These are phyloP conservation scores for Vanrija pseudolonga DNA, from an alignment of 1,284 basidiomycete species.

Conservation along the genomic window DNA sequence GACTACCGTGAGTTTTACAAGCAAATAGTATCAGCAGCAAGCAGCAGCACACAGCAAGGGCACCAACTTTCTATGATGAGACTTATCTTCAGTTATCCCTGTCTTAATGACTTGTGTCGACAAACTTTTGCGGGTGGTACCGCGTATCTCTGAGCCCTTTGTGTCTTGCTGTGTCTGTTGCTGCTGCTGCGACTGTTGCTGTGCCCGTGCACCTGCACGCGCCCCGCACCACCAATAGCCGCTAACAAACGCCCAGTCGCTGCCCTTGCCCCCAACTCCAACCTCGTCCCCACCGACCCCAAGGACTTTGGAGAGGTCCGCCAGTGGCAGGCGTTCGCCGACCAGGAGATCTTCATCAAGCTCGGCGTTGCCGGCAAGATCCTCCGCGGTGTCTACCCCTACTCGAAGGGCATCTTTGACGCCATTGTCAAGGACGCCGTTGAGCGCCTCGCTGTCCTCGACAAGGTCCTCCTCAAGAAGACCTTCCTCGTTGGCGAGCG, in stretches of 20 bases:
- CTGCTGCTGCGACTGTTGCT: constrained; percentile 3
- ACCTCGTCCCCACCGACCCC: constrained; percentile 58
- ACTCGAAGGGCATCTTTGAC: constrained; percentile 59
- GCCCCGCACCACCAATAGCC: background rate
- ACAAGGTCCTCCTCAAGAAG: constrained; percentile 68
- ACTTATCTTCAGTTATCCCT: constrained; percentile 58
- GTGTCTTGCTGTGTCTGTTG: background rate
- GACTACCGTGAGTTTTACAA: constrained; percentile 73
- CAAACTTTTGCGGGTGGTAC: constrained; percentile 54
- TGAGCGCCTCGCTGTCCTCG: constrained; percentile 52
- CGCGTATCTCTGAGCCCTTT: constrained; percentile 47
- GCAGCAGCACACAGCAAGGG: background rate
- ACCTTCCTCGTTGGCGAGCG: constrained; percentile 94
- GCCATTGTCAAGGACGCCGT: constrained; percentile 30
- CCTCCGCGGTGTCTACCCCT: constrained; percentile 52
- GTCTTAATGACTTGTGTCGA: constrained; percentile 63
- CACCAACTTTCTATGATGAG: constrained; percentile 47
- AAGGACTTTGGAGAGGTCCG: constrained; percentile 62
- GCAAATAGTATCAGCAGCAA: background rate
- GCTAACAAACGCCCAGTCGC: constrained; percentile 59
- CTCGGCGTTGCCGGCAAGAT: constrained; percentile 50
- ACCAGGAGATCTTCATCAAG: constrained; percentile 54
- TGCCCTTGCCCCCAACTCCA: constrained; percentile 62
- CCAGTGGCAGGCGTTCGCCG: constrained; percentile 65
- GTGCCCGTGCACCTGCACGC: background rate